These are phyloP conservation scores for Backusella macrospora DNA, from an alignment of 192 early-diverging fungal species.

Conservation along the genomic window DNA sequence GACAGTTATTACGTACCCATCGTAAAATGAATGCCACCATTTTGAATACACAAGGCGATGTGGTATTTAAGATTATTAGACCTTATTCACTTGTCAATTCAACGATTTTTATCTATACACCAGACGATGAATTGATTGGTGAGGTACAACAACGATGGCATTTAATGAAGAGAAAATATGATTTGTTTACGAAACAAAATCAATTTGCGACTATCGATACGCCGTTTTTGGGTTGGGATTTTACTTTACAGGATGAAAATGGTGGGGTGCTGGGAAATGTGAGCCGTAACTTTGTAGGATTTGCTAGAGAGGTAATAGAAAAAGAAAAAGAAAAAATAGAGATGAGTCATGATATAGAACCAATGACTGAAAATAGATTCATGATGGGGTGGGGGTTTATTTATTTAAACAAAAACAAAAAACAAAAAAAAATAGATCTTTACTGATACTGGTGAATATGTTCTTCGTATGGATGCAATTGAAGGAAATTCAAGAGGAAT, in stretches of 20 bases:
- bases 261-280: conserved; percentile 61
- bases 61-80: conserved; percentile 66
- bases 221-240: conserved; percentile 79
- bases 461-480: conserved; percentile 71
- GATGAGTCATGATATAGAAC: too few relatives aligned
- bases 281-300: conserved; percentile 81
- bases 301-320: conserved; percentile 63
- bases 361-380: background rate
- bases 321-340: background rate
- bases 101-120: conserved; percentile 65
- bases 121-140: conserved; percentile 67
- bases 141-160: conserved; percentile 90
- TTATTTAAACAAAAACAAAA: background rate
- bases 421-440: conserved; percentile 69
- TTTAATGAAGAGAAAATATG: conserved; percentile 76
- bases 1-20: conserved; percentile 77
- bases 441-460: conserved; percentile 85
- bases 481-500: conserved; percentile 52
- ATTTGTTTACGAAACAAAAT: conserved; percentile 65
- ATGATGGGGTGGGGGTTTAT: background rate
- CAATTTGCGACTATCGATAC: conserved; percentile 77
- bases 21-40: conserved; percentile 76
- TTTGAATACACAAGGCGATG: conserved; percentile 70
- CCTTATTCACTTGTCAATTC: conserved; percentile 84
- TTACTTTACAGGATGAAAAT: conserved; percentile 64